Evolutionary conservation across 1,284 basidiomycete genomes (phyloP), one percentile per base, ranked within the genome.

Genomic region (Apiotrichum gracile): DNA sequence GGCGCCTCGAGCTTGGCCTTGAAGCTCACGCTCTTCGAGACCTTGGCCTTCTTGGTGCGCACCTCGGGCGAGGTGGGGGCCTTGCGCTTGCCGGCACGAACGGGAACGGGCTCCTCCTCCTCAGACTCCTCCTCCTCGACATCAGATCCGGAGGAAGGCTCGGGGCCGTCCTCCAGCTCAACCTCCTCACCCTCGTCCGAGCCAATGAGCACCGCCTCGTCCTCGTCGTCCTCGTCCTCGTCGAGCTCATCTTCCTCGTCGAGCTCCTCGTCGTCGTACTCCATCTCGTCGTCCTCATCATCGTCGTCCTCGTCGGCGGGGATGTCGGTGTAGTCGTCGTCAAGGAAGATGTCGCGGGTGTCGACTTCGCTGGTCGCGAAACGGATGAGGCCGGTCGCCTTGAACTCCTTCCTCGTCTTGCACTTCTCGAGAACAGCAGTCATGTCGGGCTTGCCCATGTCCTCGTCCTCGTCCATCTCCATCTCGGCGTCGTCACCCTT

Each of bases 371-470:
- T 80, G 3, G 78, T 55, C 19, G 71, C 69, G 57, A 91, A 73
- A 63, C 77, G 82, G 43, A 89, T 80, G 51, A 88, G 61, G 19
- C 73, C 73, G 0, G 60, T 65, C 46, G 82, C 83, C 14, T 74
- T 76, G 24, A 75, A 60, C 56, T 78, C 77, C 64, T 82, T 83
- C 60, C 85, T 80, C 54, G 85, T 78, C 65, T 85, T 84, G 68
- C 84, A 85, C 55, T 82, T 77, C 21, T 80, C 80, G 40, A 77
- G 71, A 34, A 85, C 76, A 40, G 66, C 53, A 7, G 50, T 47
- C 64, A 69, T 76, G 29, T 77, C 69, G 43, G 73, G 73, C 44
- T 70, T 66, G 47, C 38, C 49, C 25, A 22, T 29, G 13, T 58
- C 62, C 24, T 44, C 42, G 17, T 24, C n/a, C 16, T 35, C 62